These are phyloP conservation scores for Biscogniauxia mediterranea DNA, from an alignment of 2,329 filamentous ascomycete genomes.

Conservation along the genomic window DNA sequence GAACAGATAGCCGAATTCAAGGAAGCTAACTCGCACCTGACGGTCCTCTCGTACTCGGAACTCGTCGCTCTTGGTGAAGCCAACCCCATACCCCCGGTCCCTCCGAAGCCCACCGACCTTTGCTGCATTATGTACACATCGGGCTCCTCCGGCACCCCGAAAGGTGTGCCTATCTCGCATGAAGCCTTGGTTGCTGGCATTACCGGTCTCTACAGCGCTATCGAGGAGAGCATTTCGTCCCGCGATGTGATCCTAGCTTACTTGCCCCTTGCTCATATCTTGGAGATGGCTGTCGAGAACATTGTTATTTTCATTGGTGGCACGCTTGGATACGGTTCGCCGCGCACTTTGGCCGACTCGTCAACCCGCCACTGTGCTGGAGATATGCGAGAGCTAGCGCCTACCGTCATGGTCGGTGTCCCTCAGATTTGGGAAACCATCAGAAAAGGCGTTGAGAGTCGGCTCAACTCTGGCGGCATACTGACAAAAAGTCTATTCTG, in stretches of 20 bases:
- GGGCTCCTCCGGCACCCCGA: conserved; percentile 83
- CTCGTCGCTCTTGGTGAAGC: conserved; percentile 59
- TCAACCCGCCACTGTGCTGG: conserved; percentile 88
- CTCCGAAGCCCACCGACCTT: conserved; percentile 71
- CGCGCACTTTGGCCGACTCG: conserved; percentile 80
- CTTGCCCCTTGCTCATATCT: conserved; percentile 90
- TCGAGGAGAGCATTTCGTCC: conserved; percentile 75
- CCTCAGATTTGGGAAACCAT: conserved; percentile 97
- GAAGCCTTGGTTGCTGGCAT: conserved; percentile 77
- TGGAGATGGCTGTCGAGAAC: conserved; percentile 96
- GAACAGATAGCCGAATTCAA: conserved; percentile 56
- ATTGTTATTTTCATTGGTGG: conserved; percentile 84
- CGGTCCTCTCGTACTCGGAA: conserved; percentile 54
- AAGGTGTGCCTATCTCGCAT: conserved; percentile 83
- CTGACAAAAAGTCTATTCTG: conserved; percentile 77
- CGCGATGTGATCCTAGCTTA: conserved; percentile 84
- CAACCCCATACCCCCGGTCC: conserved; percentile 68
- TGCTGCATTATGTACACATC: conserved; percentile 89
- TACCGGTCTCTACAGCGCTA: conserved; percentile 75
- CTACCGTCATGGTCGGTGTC: conserved; percentile 89
- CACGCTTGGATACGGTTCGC: conserved; percentile 89
- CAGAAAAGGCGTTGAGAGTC: conserved; percentile 85
- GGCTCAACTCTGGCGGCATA: conserved; percentile 70
- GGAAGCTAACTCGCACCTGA: conserved; percentile 52
- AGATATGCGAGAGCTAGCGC: conserved; percentile 88